Conservation (phyloP, 2,329 filamentous ascomycete genomes). For the Aspergillus fructus region DNA sequence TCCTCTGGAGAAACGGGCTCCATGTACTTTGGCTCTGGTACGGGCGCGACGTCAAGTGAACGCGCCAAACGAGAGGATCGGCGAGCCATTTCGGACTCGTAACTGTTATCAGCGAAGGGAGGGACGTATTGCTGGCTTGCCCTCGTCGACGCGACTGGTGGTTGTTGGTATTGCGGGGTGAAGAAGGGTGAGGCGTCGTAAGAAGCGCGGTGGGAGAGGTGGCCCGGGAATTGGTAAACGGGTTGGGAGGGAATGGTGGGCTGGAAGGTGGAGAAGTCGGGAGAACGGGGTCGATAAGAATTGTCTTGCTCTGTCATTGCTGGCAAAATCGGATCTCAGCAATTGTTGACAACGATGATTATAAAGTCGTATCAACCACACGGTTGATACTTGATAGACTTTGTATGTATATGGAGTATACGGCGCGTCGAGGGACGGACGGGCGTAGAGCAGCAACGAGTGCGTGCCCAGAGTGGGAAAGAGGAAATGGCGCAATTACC, state of each 20-base stretch:
- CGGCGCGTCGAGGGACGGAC: background rate
- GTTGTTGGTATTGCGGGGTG: slow-evolving; percentile 36
- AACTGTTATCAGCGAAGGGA: slow-evolving; percentile 26
- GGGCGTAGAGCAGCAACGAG: background rate
- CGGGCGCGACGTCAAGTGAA: slow-evolving; percentile 28
- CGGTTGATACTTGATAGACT: background rate
- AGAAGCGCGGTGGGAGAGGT: slow-evolving; percentile 39
- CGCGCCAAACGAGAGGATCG: slow-evolving; percentile 40
- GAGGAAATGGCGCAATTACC: slow-evolving; percentile 1
- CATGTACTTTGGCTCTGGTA: slow-evolving; percentile 25
- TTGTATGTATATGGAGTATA: background rate
- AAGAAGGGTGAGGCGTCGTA: slow-evolving; percentile 51
- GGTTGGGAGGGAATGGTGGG: slow-evolving; percentile 37
- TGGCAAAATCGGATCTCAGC: slow-evolving; percentile 24
- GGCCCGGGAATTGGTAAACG: slow-evolving; percentile 33
- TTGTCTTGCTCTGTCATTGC: slow-evolving; percentile 47
- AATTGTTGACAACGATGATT: slow-evolving; percentile 2
- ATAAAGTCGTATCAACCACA: background rate
- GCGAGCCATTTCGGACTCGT: slow-evolving; percentile 42
- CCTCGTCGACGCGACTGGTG: slow-evolving; percentile 24
- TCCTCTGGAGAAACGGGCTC: slow-evolving; percentile 24
- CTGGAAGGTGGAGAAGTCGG: slow-evolving; percentile 52
- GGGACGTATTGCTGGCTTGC: slow-evolving; percentile 38
- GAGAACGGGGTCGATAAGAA: slow-evolving; percentile 49
- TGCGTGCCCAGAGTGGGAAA: background rate